A percentile compares a stretch with the other conserved stretches of the same genome.
These are phyloP conservation scores for Trichoderma sp. DNA, from an alignment of 2,329 filamentous ascomycete genomes.

Conservation along the genomic window DNA sequence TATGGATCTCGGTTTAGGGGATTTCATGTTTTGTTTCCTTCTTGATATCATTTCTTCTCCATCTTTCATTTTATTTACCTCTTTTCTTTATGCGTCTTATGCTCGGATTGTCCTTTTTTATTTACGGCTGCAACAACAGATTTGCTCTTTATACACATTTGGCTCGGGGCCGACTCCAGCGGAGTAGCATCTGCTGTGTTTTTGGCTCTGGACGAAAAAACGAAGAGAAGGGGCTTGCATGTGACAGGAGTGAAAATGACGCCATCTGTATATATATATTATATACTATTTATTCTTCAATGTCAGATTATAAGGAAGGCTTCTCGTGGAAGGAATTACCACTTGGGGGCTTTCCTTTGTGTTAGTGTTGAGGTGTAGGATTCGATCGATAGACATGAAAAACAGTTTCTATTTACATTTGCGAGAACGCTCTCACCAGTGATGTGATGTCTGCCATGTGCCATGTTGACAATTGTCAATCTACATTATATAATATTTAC, in stretches of 20 bases:
- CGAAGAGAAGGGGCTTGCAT: conserved; percentile 19
- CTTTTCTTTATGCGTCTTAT: conserved; percentile 15
- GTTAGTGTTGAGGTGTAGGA: neutral
- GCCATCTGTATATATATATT: conserved; percentile 21
- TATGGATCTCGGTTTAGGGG: conserved; percentile 28
- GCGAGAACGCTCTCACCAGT: neutral
- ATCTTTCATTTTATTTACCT: neutral
- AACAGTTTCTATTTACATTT: neutral
- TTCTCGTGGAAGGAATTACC: neutral
- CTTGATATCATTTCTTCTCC: conserved; percentile 17
- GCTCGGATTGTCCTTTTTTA: conserved; percentile 14
- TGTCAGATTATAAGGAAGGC: neutral
- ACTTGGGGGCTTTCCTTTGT: neutral
- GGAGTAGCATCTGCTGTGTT: neutral
- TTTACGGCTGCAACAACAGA: conserved; percentile 31
- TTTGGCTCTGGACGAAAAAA: neutral
- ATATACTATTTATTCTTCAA: conserved; percentile 17
- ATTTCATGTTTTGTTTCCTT: conserved; percentile 22
- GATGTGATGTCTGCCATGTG: neutral
- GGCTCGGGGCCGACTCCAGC: conserved; percentile 22
- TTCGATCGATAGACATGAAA: conserved; percentile 19
- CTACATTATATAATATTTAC: neutral
- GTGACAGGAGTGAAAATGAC: conserved; percentile 17
- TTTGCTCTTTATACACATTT: conserved; percentile 29
- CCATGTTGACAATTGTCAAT: neutral